These are phyloP conservation scores for Alternaria novae-zelandiae DNA, from an alignment of 2,329 filamentous ascomycete genomes.

Conservation along the genomic window DNA sequence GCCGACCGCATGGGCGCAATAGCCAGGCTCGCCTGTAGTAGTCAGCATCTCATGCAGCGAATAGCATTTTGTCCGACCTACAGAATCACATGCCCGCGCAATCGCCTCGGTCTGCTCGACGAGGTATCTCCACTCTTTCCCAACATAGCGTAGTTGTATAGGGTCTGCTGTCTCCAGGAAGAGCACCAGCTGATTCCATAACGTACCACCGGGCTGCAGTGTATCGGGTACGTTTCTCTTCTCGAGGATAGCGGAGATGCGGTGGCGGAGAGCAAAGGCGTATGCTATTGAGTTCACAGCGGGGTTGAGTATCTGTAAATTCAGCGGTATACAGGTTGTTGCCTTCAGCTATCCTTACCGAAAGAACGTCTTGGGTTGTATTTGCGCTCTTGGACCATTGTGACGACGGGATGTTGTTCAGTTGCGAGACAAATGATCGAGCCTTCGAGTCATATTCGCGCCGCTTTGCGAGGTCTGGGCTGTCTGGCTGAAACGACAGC, in stretches of 20 bases:
- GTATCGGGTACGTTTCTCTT: constrained; percentile 48
- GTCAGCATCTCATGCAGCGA: constrained; percentile 1
- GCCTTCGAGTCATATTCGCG: constrained; percentile 50
- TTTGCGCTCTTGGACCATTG: constrained; percentile 46
- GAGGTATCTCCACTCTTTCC: constrained; percentile 55
- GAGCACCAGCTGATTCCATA: constrained; percentile 59
- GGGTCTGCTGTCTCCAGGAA: constrained; percentile 60
- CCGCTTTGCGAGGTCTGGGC: constrained; percentile 38
- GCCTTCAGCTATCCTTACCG: constrained; percentile 28
- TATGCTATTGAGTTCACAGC: constrained; percentile 65
- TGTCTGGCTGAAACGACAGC: constrained; percentile 46
- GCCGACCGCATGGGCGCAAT: constrained; percentile 56
- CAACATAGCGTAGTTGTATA: constrained; percentile 62
- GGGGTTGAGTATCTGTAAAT: constrained; percentile 58
- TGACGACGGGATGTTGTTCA: constrained; percentile 41
- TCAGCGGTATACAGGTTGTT: constrained; percentile 12
- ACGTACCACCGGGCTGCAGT: constrained; percentile 51
- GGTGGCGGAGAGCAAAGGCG: constrained; percentile 60
- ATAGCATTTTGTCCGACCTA: constrained; percentile 24
- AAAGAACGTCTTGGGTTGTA: constrained; percentile 50
- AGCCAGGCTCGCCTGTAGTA: constrained; percentile 41
- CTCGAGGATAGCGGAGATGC: constrained; percentile 50
- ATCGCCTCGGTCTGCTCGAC: constrained; percentile 50
- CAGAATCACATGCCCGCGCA: constrained; percentile 37
- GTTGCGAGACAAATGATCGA: constrained; percentile 41